Base-by-base conservation (phyloP, 495 filamentous ascomycete genomes). In the Penicillium goetzii region DNA sequence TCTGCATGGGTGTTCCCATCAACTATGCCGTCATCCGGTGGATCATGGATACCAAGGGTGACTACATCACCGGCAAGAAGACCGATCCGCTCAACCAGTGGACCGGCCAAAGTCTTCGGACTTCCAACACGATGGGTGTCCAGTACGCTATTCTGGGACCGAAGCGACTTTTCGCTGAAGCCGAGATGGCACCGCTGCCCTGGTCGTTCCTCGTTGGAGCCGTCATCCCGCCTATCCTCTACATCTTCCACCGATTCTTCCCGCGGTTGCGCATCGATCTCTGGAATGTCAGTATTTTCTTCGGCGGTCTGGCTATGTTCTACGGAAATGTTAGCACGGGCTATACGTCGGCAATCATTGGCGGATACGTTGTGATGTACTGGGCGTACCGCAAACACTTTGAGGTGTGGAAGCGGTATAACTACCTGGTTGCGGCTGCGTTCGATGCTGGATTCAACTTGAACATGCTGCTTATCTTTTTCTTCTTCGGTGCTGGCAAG, bases 381-480 rank as follows among this genome's bases (percentile, higher is more conserved):
- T 82, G 77, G 74, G 80, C 78, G 3, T 84, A 82, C 55, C 69
- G 82, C 1, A 75, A 78, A 33, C 75, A 80, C 6, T 85, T 85
- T 51, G 78, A 84, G 61, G 74, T 84, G 21, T 86, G 84, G 84
- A 79, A 81, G 54, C 72, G 79, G 32, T 87, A 85, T 63, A 86
- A 84, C 58, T 86, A 84, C 56, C 74, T 85, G 45, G 63, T 85
- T 25, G 83, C 82, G 2, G 84, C 84, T 2, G 83, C 84, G 3
- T 84, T 85, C 61, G 85, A 86, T 72, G 81, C 84, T 4, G 84
- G 81, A 1, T 87, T 85, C 61, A 86, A 86, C 68, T 56, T 85
- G 25, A 82, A 84, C 62, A 77, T 85, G 79, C 62, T 86, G 60
- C 72, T 86, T 23, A 80, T 85, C 28, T 86, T 87, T 68, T 71